A percentile compares a stretch with the other conserved stretches of the same genome.
Conservation (phyloP, 495 filamentous ascomycete genomes). For the Echria macrotheca region DNA sequence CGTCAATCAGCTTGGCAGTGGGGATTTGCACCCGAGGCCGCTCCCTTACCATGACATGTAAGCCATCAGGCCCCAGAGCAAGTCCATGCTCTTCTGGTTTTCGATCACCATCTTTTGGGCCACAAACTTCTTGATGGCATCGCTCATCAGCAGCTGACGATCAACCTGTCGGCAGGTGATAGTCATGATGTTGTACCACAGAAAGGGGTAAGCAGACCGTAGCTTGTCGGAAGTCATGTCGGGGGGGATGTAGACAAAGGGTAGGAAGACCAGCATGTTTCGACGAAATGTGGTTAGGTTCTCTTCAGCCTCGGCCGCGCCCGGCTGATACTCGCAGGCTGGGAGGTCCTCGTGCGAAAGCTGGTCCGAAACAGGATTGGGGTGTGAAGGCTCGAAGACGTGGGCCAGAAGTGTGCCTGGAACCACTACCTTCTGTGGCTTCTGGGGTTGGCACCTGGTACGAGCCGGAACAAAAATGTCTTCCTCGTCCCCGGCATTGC, state of each 20-base stretch:
- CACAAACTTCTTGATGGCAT: slow-evolving; percentile 35
- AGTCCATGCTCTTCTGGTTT: slow-evolving; percentile 46
- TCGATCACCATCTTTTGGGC: slow-evolving; percentile 46
- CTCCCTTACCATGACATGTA: slow-evolving; percentile 39
- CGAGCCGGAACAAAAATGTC: not conserved
- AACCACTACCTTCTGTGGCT: not conserved
- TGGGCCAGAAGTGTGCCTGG: slow-evolving; percentile 3
- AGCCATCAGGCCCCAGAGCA: slow-evolving; percentile 50
- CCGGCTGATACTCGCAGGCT: slow-evolving; percentile 16
- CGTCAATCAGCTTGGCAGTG: not conserved
- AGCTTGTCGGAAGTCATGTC: slow-evolving; percentile 43
- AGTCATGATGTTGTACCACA: slow-evolving; percentile 53
- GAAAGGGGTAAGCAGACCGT: slow-evolving; percentile 41
- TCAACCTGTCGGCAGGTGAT: slow-evolving; percentile 19
- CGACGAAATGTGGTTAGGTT: slow-evolving; percentile 27
- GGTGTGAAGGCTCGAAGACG: slow-evolving; percentile 3
- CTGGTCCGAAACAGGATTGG: not conserved
- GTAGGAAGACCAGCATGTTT: slow-evolving; percentile 29
- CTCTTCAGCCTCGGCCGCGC: slow-evolving; percentile 26
- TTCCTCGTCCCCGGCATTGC: not conserved
- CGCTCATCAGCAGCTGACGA: slow-evolving; percentile 20
- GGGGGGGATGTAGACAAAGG: slow-evolving; percentile 35
- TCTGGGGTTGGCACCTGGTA: not conserved
- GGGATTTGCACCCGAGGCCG: not conserved
- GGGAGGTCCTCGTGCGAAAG: slow-evolving; percentile 5